Evolutionary conservation across 805 yeast genomes (phyloP).

Genomic region (Groenewaldozyma tartarivorans): DNA sequence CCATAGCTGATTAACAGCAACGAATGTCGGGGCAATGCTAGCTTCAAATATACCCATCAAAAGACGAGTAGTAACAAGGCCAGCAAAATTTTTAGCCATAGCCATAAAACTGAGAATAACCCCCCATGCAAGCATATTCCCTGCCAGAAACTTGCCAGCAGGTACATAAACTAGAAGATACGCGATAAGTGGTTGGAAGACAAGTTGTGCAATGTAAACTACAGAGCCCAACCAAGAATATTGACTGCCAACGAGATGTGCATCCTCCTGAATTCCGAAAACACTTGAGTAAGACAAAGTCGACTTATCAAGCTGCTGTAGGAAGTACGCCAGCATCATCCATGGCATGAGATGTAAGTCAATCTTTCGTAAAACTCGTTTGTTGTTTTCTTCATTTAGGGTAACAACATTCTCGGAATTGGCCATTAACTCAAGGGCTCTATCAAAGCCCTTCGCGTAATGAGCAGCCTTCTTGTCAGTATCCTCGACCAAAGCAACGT

Average conservation of each 20-base stretch:
- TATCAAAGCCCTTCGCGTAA: no score
- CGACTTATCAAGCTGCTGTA: constrained; percentile 35
- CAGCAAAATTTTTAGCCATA: constrained; percentile 33
- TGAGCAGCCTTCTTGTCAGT: no score
- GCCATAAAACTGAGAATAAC: constrained; percentile 9
- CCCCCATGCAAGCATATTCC: constrained; percentile 14
- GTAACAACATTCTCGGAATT: constrained; percentile 16
- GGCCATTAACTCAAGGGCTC: no score
- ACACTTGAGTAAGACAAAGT: constrained; percentile 42
- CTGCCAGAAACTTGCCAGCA: constrained; percentile 11
- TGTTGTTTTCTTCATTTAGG: constrained; percentile 22
- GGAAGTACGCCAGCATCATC: constrained; percentile 10
- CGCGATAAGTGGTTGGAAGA: neutral
- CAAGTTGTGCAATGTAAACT: neutral
- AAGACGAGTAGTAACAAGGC: constrained; percentile 38
- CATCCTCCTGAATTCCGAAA: constrained; percentile 36
- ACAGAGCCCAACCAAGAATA: constrained; percentile 27
- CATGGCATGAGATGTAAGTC: constrained; percentile 12
- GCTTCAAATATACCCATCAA: constrained; percentile 45
- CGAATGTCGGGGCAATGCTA: constrained; percentile 40
- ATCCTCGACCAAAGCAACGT: no score
- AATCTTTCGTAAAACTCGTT: constrained; percentile 19
- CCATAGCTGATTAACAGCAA: constrained; percentile 47
- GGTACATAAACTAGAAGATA: constrained; percentile 12
- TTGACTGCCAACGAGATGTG: constrained; percentile 29